These are phyloP conservation scores for Begonia peltatifolia DNA, from an alignment of 306 rosid genomes.

Conservation along the genomic window DNA sequence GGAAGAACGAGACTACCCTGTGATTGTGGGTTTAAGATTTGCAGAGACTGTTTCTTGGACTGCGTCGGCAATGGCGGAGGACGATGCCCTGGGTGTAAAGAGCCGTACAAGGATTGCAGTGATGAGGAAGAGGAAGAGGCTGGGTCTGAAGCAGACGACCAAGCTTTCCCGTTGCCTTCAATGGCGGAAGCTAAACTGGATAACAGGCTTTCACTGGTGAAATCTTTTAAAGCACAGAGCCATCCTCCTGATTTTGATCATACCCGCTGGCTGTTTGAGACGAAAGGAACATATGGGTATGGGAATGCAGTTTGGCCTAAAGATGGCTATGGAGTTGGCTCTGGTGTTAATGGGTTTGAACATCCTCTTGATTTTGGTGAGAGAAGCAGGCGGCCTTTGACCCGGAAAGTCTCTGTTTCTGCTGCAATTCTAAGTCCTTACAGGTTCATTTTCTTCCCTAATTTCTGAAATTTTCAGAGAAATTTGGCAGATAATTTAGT, in stretches of 20 bases:
- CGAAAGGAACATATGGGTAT: slow-evolving; percentile 78
- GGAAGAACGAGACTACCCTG: slow-evolving; percentile 21
- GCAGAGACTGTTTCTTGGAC: slow-evolving; percentile 61
- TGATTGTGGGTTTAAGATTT: slow-evolving; percentile 70
- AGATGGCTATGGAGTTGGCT: slow-evolving; percentile 44
- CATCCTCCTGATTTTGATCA: slow-evolving; percentile 67
- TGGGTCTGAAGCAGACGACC: slow-evolving; percentile 49
- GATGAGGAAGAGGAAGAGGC: slow-evolving; percentile 18
- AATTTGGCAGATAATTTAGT: no score
- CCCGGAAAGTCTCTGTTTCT: slow-evolving; percentile 56
- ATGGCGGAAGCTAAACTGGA: slow-evolving; percentile 61
- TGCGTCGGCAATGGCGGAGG: slow-evolving; percentile 34
- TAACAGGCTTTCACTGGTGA: slow-evolving; percentile 65
- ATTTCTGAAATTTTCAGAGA: no score
- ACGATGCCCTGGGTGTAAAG: slow-evolving; percentile 77
- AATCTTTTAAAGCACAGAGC: slow-evolving; percentile 58
- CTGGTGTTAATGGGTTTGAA: slow-evolving; percentile 52
- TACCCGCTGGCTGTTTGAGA: slow-evolving; percentile 72
- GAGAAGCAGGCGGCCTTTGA: slow-evolving; percentile 49
- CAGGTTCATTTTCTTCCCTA: slow-evolving; percentile 22
- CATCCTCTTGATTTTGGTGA: slow-evolving; percentile 54
- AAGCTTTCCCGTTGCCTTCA: slow-evolving; percentile 60
- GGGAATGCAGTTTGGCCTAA: slow-evolving; percentile 89
- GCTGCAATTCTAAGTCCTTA: slow-evolving; percentile 80
- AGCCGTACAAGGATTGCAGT: slow-evolving; percentile 30